A percentile compares a stretch with the other conserved stretches of the same genome.
Conservation (phyloP, 225 moss, liverwort and hornwort species). For the Asterella californica region DNA sequence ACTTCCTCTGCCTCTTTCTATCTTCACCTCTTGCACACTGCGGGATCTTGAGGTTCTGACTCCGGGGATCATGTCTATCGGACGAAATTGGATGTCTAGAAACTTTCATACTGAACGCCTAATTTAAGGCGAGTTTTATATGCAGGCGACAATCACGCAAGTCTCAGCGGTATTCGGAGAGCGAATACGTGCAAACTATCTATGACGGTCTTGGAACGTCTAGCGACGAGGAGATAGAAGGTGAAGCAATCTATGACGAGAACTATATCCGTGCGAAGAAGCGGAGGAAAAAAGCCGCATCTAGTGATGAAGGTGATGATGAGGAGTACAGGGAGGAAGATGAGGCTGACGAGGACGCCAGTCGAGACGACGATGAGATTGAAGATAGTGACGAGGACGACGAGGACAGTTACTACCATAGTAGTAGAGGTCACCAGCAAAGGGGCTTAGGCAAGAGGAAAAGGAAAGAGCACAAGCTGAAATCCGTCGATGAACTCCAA, state of each 20-base stretch:
- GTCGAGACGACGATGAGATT: conserved; percentile 45
- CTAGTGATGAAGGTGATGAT: conserved; percentile 57
- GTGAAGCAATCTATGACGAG: conserved; percentile 95
- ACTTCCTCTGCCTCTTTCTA: neutral
- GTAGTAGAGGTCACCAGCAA: conserved; percentile 36
- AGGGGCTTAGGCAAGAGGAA: conserved; percentile 52
- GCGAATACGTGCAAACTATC: conserved; percentile 50
- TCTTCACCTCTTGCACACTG: too few species aligned
- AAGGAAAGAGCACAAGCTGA: conserved; percentile 66
- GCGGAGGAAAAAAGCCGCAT: conserved; percentile 45
- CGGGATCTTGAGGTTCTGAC: neutral
- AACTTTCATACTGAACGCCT: neutral
- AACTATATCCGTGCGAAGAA: conserved; percentile 74
- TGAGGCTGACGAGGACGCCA: conserved; percentile 51
- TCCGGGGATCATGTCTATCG: too few species aligned
- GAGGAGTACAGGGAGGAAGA: conserved; percentile 58
- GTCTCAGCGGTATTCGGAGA: conserved; percentile 49
- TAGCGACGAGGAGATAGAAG: conserved; percentile 94
- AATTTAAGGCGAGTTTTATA: neutral
- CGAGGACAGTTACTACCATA: conserved; percentile 36
- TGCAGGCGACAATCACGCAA: conserved; percentile 66
- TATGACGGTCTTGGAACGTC: conserved; percentile 53
- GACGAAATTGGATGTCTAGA: too few species aligned
- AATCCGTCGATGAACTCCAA: conserved; percentile 76
- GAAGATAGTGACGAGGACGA: conserved; percentile 51